Evolutionary conservation across 495 filamentous ascomycete genomes (phyloP).

Genomic region (Aspergillus haitiensis): DNA sequence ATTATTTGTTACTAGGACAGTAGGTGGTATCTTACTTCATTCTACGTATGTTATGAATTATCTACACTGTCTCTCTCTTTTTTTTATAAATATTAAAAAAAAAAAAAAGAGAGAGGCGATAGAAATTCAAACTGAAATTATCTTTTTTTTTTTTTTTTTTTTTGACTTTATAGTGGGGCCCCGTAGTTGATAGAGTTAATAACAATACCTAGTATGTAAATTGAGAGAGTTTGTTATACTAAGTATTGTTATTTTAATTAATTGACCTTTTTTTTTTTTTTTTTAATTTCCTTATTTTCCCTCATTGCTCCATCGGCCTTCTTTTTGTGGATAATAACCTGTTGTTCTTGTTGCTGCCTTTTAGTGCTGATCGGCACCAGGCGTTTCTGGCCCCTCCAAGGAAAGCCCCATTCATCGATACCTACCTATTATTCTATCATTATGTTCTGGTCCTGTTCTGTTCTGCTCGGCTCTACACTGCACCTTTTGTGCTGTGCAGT

Average conservation of each 20-base stretch:
- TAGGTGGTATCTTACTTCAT: neutral
- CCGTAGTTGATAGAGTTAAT: no score
- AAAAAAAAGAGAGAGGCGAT: no score
- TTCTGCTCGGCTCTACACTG: no score
- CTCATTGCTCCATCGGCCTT: neutral
- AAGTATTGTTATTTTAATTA: no score
- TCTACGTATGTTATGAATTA: neutral
- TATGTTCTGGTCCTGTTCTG: no score
- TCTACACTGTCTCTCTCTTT: neutral
- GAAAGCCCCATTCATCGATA: no score
- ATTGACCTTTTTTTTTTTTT: neutral
- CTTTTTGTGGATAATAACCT: conserved; percentile 2
- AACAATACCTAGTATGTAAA: no score
- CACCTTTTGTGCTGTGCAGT: no score
- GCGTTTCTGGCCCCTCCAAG: neutral
- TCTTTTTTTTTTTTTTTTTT: neutral
- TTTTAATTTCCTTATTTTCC: neutral
- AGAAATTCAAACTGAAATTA: no score
- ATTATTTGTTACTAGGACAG: neutral
- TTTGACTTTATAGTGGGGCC: neutral
- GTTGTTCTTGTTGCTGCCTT: neutral
- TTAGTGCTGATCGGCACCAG: conserved; percentile 7
- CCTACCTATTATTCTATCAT: no score
- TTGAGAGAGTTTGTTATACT: no score
- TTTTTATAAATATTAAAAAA: no score